Evolutionary conservation across 2,329 filamentous ascomycete genomes (phyloP).

Genomic region (Pseudopithomyces chartarum): DNA sequence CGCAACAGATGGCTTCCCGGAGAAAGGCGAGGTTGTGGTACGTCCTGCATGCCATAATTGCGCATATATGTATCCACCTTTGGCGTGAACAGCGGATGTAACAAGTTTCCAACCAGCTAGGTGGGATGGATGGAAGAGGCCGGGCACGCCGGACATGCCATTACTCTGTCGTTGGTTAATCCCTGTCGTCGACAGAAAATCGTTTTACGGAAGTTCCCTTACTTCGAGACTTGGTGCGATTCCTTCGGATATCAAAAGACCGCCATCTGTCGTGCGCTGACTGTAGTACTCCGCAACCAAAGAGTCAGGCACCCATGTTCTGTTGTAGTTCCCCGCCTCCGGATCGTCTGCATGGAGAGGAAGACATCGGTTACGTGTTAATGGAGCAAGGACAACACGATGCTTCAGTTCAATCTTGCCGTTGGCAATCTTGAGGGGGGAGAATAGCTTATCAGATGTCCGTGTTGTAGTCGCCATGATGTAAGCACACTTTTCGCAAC

Average conservation of each 20-base stretch:
- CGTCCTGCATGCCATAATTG: slow-evolving; percentile 55
- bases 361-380: slow-evolving; percentile 50
- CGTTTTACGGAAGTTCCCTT: slow-evolving; percentile 8
- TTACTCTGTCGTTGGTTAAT: slow-evolving; percentile 29
- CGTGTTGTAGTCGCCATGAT: background rate
- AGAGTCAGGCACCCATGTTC: slow-evolving; percentile 54
- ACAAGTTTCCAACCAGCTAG: slow-evolving; percentile 55
- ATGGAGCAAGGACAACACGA: slow-evolving; percentile 40
- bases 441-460: slow-evolving; percentile 27
- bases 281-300: slow-evolving; percentile 55
- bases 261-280: slow-evolving; percentile 58
- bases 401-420: slow-evolving; percentile 40
- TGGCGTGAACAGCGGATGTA: slow-evolving; percentile 54
- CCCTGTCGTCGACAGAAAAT: background rate
- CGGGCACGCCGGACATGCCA: slow-evolving; percentile 32
- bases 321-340: slow-evolving; percentile 51
- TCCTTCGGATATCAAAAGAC: slow-evolving; percentile 62
- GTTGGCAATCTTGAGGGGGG: slow-evolving; percentile 37
- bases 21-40: slow-evolving; percentile 46
- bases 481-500: background rate
- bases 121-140: slow-evolving; percentile 42
- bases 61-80: slow-evolving; percentile 52
- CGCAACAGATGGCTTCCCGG: slow-evolving; percentile 44
- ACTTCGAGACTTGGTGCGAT: slow-evolving; percentile 56
- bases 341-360: slow-evolving; percentile 43